Conservation (phyloP, 1,284 basidiomycete genomes). For the Fomes fomentarius region DNA sequence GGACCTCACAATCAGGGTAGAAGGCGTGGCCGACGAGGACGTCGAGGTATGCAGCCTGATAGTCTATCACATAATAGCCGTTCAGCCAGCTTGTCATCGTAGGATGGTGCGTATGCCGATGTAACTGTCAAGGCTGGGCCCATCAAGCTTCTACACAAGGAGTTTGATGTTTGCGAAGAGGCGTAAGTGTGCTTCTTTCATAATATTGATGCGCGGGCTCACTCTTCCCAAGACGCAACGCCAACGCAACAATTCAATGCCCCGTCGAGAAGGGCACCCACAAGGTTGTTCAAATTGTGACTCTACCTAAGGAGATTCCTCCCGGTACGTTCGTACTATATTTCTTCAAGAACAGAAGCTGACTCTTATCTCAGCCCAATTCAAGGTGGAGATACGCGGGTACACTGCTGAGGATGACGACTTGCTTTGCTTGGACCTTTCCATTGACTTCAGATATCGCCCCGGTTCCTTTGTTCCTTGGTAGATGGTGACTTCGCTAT, state of each 20-base stretch:
- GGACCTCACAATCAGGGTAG: constrained; percentile 81
- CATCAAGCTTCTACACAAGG: constrained; percentile 81
- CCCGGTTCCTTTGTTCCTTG: constrained; percentile 18
- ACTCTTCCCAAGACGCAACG: constrained; percentile 52
- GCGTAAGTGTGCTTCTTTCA: constrained; percentile 65
- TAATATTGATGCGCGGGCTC: neutral
- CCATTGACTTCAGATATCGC: constrained; percentile 64
- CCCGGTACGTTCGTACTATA: constrained; percentile 54
- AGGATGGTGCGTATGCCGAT: constrained; percentile 92
- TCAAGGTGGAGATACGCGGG: constrained; percentile 73
- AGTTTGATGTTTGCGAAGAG: constrained; percentile 89
- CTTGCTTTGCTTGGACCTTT: constrained; percentile 81
- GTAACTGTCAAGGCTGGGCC: constrained; percentile 88
- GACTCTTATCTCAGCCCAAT: constrained; percentile 69
- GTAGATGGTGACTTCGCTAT: constrained; percentile 7
- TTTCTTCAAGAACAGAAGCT: neutral
- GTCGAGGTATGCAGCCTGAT: constrained; percentile 59
- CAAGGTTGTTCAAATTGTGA: constrained; percentile 77
- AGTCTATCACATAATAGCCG: constrained; percentile 1
- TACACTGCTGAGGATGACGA: constrained; percentile 81
- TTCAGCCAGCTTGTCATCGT: neutral
- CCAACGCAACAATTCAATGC: constrained; percentile 75
- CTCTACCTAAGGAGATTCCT: constrained; percentile 88
- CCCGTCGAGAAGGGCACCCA: constrained; percentile 77
- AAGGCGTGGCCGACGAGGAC: constrained; percentile 56